Evolutionary conservation across 768 basidiomycete species (phyloP).

Genomic region (Naematelia aurantialba): DNA sequence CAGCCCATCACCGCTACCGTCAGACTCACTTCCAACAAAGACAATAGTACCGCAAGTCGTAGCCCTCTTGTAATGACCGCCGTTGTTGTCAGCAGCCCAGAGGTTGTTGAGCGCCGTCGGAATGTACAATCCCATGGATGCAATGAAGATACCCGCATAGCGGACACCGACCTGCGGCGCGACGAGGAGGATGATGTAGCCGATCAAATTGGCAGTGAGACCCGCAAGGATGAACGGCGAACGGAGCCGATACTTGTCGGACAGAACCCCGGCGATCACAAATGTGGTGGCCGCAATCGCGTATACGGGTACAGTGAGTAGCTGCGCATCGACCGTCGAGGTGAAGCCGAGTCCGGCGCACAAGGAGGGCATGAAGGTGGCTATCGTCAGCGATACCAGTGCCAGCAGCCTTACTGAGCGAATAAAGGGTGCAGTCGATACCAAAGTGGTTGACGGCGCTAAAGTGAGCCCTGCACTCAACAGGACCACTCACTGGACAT

Average conservation of each 20-base stretch:
- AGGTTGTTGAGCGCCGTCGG: constrained; percentile 8
- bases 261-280: constrained; percentile 15
- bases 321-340: constrained; percentile 27
- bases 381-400: too few species aligned
- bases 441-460: not conserved
- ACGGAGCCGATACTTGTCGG: constrained; percentile 12
- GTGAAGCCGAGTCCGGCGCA: constrained; percentile 32
- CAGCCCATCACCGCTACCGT: not conserved
- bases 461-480: not conserved
- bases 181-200: constrained; percentile 13
- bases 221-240: constrained; percentile 11
- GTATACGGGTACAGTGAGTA: constrained; percentile 38
- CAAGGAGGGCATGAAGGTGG: constrained; percentile 32
- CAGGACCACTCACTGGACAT: not conserved
- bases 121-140: constrained; percentile 9
- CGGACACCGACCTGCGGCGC: constrained; percentile 9
- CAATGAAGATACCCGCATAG: constrained; percentile 15
- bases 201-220: not conserved
- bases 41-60: constrained; percentile 9
- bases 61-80: constrained; percentile 18
- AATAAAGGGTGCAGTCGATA: not conserved
- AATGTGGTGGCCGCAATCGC: constrained; percentile 32
- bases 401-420: too few species aligned
- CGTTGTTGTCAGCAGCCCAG: constrained; percentile 16
- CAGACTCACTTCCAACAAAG: constrained; percentile 14